Evolutionary conservation across 805 yeast species (phyloP), one percentile per base, ranked within the genome.

Genomic region (Candida easanensis): DNA sequence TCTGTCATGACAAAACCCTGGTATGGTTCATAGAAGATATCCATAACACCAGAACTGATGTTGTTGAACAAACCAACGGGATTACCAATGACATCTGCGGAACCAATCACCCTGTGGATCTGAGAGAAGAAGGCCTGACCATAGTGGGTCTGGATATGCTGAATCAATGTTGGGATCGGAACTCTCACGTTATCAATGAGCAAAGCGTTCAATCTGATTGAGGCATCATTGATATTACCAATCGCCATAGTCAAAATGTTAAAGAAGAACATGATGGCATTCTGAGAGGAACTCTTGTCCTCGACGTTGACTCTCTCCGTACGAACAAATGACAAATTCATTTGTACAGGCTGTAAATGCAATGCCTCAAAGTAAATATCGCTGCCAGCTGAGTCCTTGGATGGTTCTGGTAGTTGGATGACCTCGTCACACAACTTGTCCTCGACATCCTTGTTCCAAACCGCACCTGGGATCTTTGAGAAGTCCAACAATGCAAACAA

Each of bases 11-110:
- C 79, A 54, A 88, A 87, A 0, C 99, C 99, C 60, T 89, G 93
- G 57, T 91, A 93, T 3, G 99, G 99, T 60, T 91, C 98, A 60
- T 93, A 93, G 62, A 93, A 93, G 16, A 93, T 84, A 63, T 93
- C 99, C 78, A 89, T 77, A 10, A 93, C 93, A 40, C 99, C 99
- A 0, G 97, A 88, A 44, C 96, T 82, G 44, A 93, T 71, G 53
- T 89, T 90, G 61, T 88, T 93, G 69, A 93, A 93, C 48, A 93
- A 69, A 1, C 99, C 99, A 22, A 95, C 98, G 0, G 99, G 99
- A 53, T 95, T 93, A 18, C 99, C 99, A 38, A 93, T 68, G 52
- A 93, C 79, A 64, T 95, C 99, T 0, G 98, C 99, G 16, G 97
- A 88, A 0, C 99, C 99, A 26, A 95, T 69, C 34, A 93, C 82